phyloP scores from a whole-genome alignment of 805 yeast species.

The Pichia rugopelliculosa region DNA sequence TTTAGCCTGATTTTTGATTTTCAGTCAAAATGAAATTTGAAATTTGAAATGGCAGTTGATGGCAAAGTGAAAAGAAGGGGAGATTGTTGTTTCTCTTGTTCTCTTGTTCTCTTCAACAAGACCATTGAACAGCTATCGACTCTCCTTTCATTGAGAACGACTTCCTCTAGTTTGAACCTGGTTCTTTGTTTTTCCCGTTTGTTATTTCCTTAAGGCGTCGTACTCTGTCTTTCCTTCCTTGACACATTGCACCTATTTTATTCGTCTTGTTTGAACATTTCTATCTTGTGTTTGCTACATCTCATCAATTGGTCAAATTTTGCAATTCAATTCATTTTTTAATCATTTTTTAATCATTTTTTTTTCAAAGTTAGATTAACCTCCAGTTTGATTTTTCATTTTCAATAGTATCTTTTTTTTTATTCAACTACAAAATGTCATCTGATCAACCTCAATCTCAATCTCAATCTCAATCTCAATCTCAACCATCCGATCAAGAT shows the following conservation, averaged over 20 bases:
- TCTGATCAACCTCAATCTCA: constrained; percentile 4
- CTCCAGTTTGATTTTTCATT: background rate
- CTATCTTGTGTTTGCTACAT: background rate
- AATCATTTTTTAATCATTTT: too few relatives aligned
- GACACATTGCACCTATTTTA: background rate
- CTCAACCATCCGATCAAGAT: too few relatives aligned
- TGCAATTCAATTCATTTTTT: constrained; percentile 23
- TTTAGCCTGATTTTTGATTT: too few relatives aligned
- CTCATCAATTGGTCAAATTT: constrained; percentile 12
- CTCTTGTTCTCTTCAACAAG: background rate
- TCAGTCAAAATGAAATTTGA: too few relatives aligned
- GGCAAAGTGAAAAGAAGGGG: background rate
- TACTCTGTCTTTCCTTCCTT: background rate
- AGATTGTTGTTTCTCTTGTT: background rate
- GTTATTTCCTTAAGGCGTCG: background rate
- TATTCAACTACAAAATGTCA: constrained; percentile 4
- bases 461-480: background rate
- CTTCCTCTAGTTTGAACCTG: background rate
- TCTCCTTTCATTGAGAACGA: background rate
- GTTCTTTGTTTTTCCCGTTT: background rate
- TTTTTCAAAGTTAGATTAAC: background rate
- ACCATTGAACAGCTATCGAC: background rate
- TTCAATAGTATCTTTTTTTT: background rate
- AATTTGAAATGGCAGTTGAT: too few relatives aligned
- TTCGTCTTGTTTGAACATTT: background rate